Conservation (phyloP, 2,329 filamentous ascomycete genomes). For the Cladorrhinum sp. region DNA sequence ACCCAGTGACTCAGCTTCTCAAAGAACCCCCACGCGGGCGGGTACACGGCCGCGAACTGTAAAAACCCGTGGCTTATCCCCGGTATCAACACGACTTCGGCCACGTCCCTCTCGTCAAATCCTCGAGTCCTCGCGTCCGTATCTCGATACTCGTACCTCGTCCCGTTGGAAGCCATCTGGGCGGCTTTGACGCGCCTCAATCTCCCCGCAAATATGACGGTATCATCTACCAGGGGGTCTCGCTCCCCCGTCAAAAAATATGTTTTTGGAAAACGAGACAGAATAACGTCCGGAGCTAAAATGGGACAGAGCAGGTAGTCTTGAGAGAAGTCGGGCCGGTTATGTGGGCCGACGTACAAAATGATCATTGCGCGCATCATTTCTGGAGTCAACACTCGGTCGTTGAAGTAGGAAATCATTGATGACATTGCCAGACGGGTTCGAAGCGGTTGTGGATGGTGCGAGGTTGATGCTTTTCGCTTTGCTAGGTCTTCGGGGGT, state of each 20-base stretch:
- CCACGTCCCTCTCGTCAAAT: constrained; percentile 71
- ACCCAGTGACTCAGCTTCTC: constrained; percentile 79
- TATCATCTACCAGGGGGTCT: constrained; percentile 94
- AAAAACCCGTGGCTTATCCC: constrained; percentile 92
- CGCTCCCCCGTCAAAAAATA: constrained; percentile 94
- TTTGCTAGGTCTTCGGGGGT: not conserved
- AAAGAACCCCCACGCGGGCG: constrained; percentile 86
- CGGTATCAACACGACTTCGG: constrained; percentile 80
- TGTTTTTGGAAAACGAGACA: constrained; percentile 87
- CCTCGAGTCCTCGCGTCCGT: constrained; percentile 45
- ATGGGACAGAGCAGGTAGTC: constrained; percentile 91
- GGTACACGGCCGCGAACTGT: constrained; percentile 85
- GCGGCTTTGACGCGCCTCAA: constrained; percentile 75
- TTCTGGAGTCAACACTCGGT: constrained; percentile 89
- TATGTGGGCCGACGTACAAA: constrained; percentile 89
- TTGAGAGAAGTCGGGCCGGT: constrained; percentile 85
- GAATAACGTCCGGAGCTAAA: constrained; percentile 77
- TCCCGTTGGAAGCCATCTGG: constrained; percentile 46
- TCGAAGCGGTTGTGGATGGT: constrained; percentile 59
- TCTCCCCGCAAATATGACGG: constrained; percentile 89
- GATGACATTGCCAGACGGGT: constrained; percentile 91
- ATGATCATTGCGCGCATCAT: constrained; percentile 99
- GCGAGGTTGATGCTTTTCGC: constrained; percentile 37
- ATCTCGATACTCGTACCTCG: constrained; percentile 49
- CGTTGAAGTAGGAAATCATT: constrained; percentile 98